Conservation (phyloP, 441 rosid genomes). For the Erodium texanum region DNA sequence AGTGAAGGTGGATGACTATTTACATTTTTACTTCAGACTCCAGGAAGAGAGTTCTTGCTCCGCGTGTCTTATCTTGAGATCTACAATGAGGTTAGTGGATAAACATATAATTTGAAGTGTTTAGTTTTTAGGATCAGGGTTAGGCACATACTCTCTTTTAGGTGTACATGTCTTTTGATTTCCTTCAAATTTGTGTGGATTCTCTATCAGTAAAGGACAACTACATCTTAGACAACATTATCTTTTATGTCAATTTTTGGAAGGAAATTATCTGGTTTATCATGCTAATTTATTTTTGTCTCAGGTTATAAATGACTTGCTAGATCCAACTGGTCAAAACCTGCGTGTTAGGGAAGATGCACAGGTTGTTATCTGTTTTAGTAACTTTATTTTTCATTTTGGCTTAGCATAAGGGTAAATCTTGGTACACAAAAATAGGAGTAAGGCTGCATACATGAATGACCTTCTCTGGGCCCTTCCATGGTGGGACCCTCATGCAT, state of each 20-base stretch:
- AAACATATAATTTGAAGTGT: neutral
- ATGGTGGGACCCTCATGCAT: neutral
- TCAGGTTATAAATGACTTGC: constrained; percentile 96
- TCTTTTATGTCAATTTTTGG: constrained; percentile 1
- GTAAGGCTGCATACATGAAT: neutral
- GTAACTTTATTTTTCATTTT: neutral
- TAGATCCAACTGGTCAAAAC: constrained; percentile 98
- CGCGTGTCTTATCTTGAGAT: constrained; percentile 99
- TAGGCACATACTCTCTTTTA: neutral
- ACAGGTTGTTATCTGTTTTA: constrained; percentile 43
- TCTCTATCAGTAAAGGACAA: neutral
- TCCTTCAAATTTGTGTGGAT: constrained; percentile 1
- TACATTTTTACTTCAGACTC: constrained; percentile 57
- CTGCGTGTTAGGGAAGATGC: constrained; percentile 96
- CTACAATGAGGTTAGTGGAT: constrained; percentile 78
- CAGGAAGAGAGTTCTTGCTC: constrained; percentile 93
- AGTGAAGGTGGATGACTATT: constrained; percentile 18
- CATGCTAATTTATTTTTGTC: constrained; percentile 21
- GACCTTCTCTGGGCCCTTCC: neutral
- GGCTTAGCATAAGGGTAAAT: neutral
- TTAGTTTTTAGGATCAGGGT: neutral
- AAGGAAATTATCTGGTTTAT: constrained; percentile 8
- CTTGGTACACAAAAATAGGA: neutral
- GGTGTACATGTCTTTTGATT: neutral
- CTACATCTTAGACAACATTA: constrained; percentile 4